These are phyloP conservation scores for Eucalyptus curtisii DNA, from an alignment of 345 rosid species.

Conservation along the genomic window DNA sequence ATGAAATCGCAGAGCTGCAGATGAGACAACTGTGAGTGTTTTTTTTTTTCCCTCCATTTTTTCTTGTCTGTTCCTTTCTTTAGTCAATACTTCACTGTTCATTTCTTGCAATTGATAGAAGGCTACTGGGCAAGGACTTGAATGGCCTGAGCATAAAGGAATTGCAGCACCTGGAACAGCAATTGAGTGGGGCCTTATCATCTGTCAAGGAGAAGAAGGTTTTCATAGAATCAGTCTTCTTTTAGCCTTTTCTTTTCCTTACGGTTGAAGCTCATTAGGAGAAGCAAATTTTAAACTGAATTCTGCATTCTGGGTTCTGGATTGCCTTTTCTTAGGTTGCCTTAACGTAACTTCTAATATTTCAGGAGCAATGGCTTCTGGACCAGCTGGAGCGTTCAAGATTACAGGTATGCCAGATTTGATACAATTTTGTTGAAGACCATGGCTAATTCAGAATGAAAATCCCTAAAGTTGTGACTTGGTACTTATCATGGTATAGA, in stretches of 20 bases:
- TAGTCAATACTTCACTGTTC: neutral
- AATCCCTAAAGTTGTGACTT: neutral
- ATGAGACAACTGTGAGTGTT: slow-evolving; percentile 57
- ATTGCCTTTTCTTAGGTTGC: neutral
- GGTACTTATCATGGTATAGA: neutral
- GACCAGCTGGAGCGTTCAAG: slow-evolving; percentile 79
- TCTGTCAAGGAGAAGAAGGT: slow-evolving; percentile 82
- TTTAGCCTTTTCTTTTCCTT: neutral
- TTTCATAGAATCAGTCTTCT: neutral
- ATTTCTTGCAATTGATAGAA: slow-evolving; percentile 23
- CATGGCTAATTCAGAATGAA: neutral
- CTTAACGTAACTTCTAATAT: neutral
- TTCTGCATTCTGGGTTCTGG: neutral
- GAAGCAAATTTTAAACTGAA: neutral
- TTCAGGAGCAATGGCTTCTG: slow-evolving; percentile 64
- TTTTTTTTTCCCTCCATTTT: neutral
- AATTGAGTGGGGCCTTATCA: slow-evolving; percentile 43
- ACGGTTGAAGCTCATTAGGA: neutral
- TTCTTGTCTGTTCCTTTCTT: neutral
- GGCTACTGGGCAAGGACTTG: slow-evolving; percentile 58
- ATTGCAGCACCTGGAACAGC: slow-evolving; percentile 61
- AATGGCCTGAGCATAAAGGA: slow-evolving; percentile 55
- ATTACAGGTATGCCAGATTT: slow-evolving; percentile 32
- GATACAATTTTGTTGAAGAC: neutral
- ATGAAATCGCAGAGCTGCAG: slow-evolving; percentile 64